Percentiles rank a stretch among this genome's conserved stretches.
phyloP scores from a whole-genome alignment of 1,139 yeast genomes.

The Zygosaccharomyces sapae region DNA sequence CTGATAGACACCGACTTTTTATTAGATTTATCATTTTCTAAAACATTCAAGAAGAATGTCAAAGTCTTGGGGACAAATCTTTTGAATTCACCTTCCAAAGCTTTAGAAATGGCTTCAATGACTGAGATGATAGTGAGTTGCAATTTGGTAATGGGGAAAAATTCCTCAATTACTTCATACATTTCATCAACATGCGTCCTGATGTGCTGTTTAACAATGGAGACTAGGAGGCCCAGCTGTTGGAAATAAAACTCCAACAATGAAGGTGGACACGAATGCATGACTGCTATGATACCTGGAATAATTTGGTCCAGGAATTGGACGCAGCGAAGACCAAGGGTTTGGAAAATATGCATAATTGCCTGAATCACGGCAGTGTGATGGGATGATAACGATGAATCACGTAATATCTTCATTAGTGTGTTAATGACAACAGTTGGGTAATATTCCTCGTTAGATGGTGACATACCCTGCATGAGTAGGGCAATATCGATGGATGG shows the following conservation, averaged over 20 bases:
- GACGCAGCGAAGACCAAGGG: constrained; percentile 83
- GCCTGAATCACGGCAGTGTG: constrained; percentile 92
- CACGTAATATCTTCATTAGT: constrained; percentile 75
- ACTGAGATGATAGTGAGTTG: constrained; percentile 78
- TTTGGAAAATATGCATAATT: constrained; percentile 82
- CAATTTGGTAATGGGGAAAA: constrained; percentile 60
- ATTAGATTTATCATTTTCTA: constrained; percentile 71
- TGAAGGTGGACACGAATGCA: constrained; percentile 77
- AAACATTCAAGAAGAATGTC: constrained; percentile 68
- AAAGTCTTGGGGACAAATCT: constrained; percentile 73
- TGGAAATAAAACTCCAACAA: constrained; percentile 87
- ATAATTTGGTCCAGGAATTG: constrained; percentile 80
- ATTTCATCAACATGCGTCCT: constrained; percentile 76
- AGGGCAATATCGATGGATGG: constrained; percentile 88
- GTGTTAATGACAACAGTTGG: constrained; percentile 93
- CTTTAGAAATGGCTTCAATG: constrained; percentile 78
- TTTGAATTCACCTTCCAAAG: constrained; percentile 90
- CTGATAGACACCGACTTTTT: constrained; percentile 65
- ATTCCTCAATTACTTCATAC: constrained; percentile 72
- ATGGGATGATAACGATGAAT: constrained; percentile 77
- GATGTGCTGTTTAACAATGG: constrained; percentile 85
- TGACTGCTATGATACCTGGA: constrained; percentile 81
- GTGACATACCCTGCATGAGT: constrained; percentile 90
- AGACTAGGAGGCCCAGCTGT: constrained; percentile 73
- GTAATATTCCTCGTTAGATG: constrained; percentile 87